phyloP scores from a whole-genome alignment of 352 stramenopile species.

The Pythium rishiriense region DNA sequence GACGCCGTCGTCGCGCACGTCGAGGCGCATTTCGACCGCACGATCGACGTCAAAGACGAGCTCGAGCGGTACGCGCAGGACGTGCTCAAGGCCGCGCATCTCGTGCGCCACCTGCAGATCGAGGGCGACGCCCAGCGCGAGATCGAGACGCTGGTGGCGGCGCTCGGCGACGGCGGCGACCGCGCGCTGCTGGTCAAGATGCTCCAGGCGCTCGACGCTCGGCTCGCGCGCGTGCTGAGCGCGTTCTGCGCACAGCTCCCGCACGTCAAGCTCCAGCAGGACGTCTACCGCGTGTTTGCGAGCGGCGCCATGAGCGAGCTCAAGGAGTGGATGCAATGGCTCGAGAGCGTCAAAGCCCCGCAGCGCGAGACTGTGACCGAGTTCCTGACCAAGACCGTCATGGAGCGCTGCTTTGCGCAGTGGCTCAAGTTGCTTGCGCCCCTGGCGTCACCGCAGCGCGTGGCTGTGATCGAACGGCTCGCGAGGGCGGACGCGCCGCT shows the following conservation, averaged over 20 bases:
- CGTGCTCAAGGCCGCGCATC: slow-evolving; percentile 57
- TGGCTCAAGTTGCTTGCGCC: slow-evolving; percentile 51
- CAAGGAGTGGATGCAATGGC: slow-evolving; percentile 53
- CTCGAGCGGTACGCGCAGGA: slow-evolving; percentile 61
- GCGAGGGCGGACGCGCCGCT: slow-evolving; percentile 29
- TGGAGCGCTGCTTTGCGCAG: slow-evolving; percentile 43
- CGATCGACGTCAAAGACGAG: slow-evolving; percentile 59
- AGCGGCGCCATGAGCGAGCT: slow-evolving; percentile 31
- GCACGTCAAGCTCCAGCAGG: slow-evolving; percentile 47
- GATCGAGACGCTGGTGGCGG: slow-evolving; percentile 46
- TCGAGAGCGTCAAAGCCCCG: slow-evolving; percentile 26
- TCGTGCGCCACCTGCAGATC: slow-evolving; percentile 42
- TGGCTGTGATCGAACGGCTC: slow-evolving; percentile 38
- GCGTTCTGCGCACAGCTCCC: slow-evolving; percentile 37
- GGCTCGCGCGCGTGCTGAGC: slow-evolving; percentile 40
- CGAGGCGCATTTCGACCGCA: slow-evolving; percentile 47
- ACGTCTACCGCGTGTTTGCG: slow-evolving; percentile 55
- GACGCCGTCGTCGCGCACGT: slow-evolving; percentile 32
- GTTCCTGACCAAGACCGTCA: slow-evolving; percentile 44
- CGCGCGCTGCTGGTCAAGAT: slow-evolving; percentile 51
- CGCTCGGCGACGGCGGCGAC: slow-evolving; percentile 43
- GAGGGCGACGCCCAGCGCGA: slow-evolving; percentile 23
- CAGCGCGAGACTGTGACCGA: slow-evolving; percentile 28
- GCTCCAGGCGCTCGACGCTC: slow-evolving; percentile 48
- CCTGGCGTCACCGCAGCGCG: slow-evolving; percentile 27